Evolutionary conservation across 1,284 basidiomycete genomes (phyloP), one percentile per base, ranked within the genome.

Genomic region (Ceratobasidium sp.): DNA sequence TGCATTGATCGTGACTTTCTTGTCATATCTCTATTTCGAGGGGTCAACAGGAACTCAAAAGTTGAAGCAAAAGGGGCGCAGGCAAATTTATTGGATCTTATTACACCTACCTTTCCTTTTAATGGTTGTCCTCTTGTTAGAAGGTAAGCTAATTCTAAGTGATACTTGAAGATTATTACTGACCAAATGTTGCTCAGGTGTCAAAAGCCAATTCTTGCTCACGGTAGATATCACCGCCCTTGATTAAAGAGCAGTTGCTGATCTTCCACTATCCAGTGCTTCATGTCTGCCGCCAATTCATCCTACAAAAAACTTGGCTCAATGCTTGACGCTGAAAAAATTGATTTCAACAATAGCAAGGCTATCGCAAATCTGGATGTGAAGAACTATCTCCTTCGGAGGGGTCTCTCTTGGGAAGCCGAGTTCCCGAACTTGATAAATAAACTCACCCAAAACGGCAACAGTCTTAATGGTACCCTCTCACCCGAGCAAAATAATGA

Each of bases 11-110:
- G 36, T 69, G 9, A 56, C 24, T 44, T 69, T 54, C 53, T 33
- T 69, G 2, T 51, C 65, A 17, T 69, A 69, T n/a, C n/a, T 69
- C 17, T 69, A 69, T 29, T 69, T 69, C 24, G 65, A 69, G 41
- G 51, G 65, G n/a, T 53, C 65, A 8, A 53, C 50, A 3, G 51
- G 51, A 1, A 24, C 2, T 22, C 50, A 22, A 36, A 36, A 36
- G 5, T 41, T 53, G 22, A 41, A 57, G 19, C 31, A 5, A 1
- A 19, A 31, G n/a, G 33, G 65, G 1, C 15, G 31, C 6, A 51
- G 65, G n/a, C 19, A 19, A 44, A 41, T 53, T 27, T 45, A 7
- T 8, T 69, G 65, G 65, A 24, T 69, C 22, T n/a, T 69, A 36
- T 9, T 69, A n/a, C 33, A 69, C 36, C 51, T 69, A 19, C 51